Conservation (phyloP, 2,329 filamentous ascomycete genomes). For the Hansfordia pulvinata region DNA sequence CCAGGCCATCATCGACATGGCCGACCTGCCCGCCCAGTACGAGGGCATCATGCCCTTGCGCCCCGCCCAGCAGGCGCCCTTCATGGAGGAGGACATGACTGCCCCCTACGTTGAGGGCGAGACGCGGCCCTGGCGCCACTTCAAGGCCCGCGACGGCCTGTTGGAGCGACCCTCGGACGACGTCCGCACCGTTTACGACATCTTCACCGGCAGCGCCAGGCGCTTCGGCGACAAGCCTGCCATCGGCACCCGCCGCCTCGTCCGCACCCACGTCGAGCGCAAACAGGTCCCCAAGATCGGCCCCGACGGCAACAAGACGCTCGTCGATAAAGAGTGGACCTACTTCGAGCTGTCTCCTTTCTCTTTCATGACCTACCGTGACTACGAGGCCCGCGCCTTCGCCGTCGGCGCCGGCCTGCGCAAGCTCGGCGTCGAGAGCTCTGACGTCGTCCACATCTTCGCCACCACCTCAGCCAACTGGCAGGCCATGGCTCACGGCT, state of each 20-base stretch:
- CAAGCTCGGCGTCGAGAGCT: constrained; percentile 54
- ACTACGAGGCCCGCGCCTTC: constrained; percentile 60
- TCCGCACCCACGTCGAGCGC: constrained; percentile 68
- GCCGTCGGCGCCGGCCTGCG: constrained; percentile 61
- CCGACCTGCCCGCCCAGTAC: constrained; percentile 13
- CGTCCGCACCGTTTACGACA: constrained; percentile 65
- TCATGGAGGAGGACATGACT: constrained; percentile 59
- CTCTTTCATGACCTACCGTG: constrained; percentile 62
- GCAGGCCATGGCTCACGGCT: constrained; percentile 66
- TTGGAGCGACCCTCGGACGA: constrained; percentile 51
- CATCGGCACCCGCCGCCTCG: constrained; percentile 57
- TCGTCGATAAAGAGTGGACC: constrained; percentile 84
- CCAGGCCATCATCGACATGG: constrained; percentile 7
- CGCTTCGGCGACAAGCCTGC: constrained; percentile 49
- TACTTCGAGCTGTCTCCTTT: constrained; percentile 76
- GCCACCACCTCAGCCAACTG: constrained; percentile 76
- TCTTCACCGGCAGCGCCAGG: constrained; percentile 56
- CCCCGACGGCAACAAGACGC: constrained; percentile 65
- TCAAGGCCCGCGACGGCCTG: constrained; percentile 57
- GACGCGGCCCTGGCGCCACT: constrained; percentile 69
- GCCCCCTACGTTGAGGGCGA: constrained; percentile 61
- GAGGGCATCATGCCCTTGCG: constrained; percentile 35
- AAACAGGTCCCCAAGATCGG: constrained; percentile 85
- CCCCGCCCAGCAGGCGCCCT: constrained; percentile 57
- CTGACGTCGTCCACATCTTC: constrained; percentile 66